Percentiles rank a stretch among this genome's conserved stretches.
Conservation (phyloP, 139 green algal genomes). For the Closterium sp. region DNA sequence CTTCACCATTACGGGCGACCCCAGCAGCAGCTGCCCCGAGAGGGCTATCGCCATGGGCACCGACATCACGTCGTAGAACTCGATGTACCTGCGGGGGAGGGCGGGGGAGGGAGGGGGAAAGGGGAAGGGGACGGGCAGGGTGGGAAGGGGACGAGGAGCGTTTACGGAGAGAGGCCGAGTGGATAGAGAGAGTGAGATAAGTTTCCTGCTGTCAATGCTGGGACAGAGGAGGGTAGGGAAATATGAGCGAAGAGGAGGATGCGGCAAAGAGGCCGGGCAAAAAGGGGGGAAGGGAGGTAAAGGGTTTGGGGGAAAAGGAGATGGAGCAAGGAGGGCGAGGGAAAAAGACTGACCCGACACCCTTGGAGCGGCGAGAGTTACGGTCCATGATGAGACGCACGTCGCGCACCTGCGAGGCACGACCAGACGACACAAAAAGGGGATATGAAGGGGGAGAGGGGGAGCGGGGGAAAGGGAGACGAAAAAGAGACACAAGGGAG, state of each 20-base stretch:
- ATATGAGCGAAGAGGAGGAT: not conserved
- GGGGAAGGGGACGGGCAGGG: not conserved
- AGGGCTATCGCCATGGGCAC: constrained; percentile 76
- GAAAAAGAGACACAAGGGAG: not conserved
- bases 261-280: not conserved
- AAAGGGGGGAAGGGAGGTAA: not conserved
- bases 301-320: not conserved
- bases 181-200: not conserved
- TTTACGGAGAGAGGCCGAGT: not conserved
- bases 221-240: not conserved
- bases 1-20: constrained; percentile 90
- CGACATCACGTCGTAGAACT: constrained; percentile 65
- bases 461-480: too few species aligned
- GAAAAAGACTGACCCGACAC: constrained; percentile 65
- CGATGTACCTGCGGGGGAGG: constrained; percentile 74
- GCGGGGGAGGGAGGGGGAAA: not conserved
- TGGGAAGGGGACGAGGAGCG: not conserved
- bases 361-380: constrained; percentile 84
- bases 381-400: constrained; percentile 93
- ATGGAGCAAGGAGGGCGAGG: not conserved
- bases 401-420: constrained; percentile 42
- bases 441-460: too few species aligned
- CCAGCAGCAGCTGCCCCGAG: constrained; percentile 77
- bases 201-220: not conserved
- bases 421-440: too few species aligned